Evolutionary conservation across 768 basidiomycete genomes (phyloP).

Genomic region (Saitozyma sp.): DNA sequence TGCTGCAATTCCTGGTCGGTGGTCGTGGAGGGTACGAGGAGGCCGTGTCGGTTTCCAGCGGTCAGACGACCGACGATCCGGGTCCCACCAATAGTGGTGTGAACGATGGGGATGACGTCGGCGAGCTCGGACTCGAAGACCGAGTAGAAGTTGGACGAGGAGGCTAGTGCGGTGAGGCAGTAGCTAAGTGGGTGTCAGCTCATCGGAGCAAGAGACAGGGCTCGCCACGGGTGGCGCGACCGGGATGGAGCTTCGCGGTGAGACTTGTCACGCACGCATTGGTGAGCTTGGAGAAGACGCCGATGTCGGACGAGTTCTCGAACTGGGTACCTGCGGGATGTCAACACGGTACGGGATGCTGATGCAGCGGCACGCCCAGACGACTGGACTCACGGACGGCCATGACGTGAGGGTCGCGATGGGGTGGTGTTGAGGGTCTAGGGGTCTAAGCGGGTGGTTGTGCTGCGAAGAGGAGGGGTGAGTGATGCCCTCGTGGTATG

Average conservation of each 20-base stretch:
- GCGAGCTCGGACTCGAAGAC: slow-evolving; percentile 92
- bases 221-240: background rate
- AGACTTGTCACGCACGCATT: slow-evolving; percentile 59
- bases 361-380: background rate
- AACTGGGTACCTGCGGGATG: slow-evolving; percentile 73
- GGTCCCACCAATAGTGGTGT: slow-evolving; percentile 91
- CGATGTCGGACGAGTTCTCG: slow-evolving; percentile 91
- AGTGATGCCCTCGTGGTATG: too few relatives aligned
- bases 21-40: slow-evolving; percentile 91
- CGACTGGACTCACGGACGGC: slow-evolving; percentile 61
- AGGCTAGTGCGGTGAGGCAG: slow-evolving; percentile 89
- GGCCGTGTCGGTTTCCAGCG: slow-evolving; percentile 94
- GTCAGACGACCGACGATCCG: slow-evolving; percentile 90
- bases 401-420: slow-evolving; percentile 54
- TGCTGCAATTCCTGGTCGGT: slow-evolving; percentile 99
- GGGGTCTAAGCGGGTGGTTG: background rate
- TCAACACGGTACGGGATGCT: background rate
- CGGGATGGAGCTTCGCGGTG: background rate
- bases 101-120: slow-evolving; percentile 92
- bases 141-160: slow-evolving; percentile 96
- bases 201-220: background rate
- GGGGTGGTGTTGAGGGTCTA: slow-evolving; percentile 1
- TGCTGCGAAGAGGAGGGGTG: too few relatives aligned
- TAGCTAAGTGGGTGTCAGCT: slow-evolving; percentile 60
- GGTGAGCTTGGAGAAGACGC: slow-evolving; percentile 95